phyloP scores from a whole-genome alignment of 2,329 filamentous ascomycete species.

The Atkinsonella texensis region DNA sequence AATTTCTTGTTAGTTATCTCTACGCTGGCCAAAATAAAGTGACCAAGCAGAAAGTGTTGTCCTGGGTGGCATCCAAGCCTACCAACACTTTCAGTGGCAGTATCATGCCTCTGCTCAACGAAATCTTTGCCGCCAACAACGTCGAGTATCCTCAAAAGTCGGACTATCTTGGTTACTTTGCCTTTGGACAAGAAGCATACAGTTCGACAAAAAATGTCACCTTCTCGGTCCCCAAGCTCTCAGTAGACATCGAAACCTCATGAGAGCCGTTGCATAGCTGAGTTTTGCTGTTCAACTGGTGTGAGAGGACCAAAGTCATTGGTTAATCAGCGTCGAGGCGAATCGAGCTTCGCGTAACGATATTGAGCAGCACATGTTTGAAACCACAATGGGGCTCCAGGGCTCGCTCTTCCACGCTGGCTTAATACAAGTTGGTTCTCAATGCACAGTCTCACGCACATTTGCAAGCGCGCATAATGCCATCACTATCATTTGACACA shows the following conservation, averaged over 20 bases:
- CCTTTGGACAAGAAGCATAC: constrained; percentile 40
- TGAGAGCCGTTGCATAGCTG: not conserved
- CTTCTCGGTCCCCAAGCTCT: constrained; percentile 18
- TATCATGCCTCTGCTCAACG: constrained; percentile 30
- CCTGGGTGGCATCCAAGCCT: constrained; percentile 30
- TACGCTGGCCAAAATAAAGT: constrained; percentile 28
- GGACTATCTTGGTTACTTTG: constrained; percentile 39
- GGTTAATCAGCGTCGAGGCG: not conserved
- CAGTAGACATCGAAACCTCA: constrained; percentile 4
- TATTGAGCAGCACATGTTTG: not conserved
- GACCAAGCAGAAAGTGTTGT: constrained; percentile 32
- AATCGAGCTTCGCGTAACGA: not conserved
- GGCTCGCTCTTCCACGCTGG: not conserved
- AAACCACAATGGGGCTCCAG: not conserved
- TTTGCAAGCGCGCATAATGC: constrained; percentile 2
- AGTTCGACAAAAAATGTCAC: constrained; percentile 31
- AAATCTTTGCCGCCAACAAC: constrained; percentile 22
- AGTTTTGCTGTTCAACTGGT: not conserved
- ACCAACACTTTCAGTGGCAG: constrained; percentile 33
- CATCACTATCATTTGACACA: not conserved
- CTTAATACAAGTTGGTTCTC: not conserved
- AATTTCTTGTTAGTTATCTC: constrained; percentile 20
- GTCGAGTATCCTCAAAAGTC: constrained; percentile 23
- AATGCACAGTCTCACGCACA: not conserved
- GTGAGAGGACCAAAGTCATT: not conserved